A percentile compares a stretch with the other conserved stretches of the same genome.
phyloP scores from a whole-genome alignment of 495 filamentous ascomycete species.

The Penicillium bovifimosum region DNA sequence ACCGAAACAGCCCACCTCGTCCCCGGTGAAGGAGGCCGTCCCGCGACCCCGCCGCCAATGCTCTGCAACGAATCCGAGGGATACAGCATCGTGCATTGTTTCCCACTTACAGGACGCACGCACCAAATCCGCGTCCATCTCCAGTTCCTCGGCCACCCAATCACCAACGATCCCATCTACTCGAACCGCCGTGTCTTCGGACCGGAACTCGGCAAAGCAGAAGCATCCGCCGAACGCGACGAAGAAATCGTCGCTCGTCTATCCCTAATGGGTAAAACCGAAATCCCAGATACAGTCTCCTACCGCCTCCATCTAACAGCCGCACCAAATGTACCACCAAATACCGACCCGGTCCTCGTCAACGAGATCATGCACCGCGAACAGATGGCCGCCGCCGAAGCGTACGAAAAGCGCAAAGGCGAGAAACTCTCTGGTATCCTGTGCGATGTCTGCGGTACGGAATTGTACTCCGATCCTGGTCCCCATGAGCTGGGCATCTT shows the following conservation, averaged over 20 bases:
- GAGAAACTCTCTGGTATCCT: constrained; percentile 85
- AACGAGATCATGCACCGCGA: constrained; percentile 42
- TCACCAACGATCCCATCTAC: constrained; percentile 96
- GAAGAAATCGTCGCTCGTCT: constrained; percentile 84
- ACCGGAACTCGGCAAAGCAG: constrained; percentile 63
- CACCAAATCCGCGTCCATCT: constrained; percentile 95
- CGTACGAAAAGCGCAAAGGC: constrained; percentile 70
- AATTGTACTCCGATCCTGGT: constrained; percentile 88
- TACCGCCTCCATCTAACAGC: constrained; percentile 54
- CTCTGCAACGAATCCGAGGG: constrained; percentile 47
- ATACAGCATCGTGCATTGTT: constrained; percentile 91
- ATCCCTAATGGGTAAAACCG: constrained; percentile 86
- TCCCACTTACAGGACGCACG: constrained; percentile 88
- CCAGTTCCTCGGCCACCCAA: constrained; percentile 90
- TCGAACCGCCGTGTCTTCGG: constrained; percentile 92
- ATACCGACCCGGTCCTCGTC: constrained; percentile 34
- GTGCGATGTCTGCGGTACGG: constrained; percentile 77
- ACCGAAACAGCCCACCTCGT: constrained; percentile 14
- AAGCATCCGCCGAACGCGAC: constrained; percentile 64
- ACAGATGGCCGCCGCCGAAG: constrained; percentile 82
- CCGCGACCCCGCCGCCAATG: constrained; percentile 25
- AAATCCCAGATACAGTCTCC: constrained; percentile 80
- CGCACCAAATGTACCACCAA: constrained; percentile 36
- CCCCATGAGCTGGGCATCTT: constrained; percentile 86
- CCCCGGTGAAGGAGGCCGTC: constrained; percentile 26